Evolutionary conservation across 2,329 filamentous ascomycete species (phyloP).

Genomic region (Geosmithia flava): DNA sequence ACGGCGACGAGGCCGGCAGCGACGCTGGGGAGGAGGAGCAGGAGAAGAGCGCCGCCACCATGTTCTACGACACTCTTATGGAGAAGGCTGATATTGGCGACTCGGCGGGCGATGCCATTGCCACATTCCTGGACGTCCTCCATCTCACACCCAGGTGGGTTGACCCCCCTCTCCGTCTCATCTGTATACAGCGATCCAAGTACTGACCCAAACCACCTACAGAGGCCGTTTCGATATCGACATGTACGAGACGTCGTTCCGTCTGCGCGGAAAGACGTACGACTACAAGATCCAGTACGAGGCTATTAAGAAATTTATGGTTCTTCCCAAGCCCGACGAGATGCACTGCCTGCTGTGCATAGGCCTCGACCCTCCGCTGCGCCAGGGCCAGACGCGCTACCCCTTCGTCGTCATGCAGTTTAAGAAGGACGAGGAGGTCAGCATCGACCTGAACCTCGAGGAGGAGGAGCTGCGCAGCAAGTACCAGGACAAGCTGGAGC

Average conservation of each 20-base stretch:
- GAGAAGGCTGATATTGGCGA: constrained; percentile 99
- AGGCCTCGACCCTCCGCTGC: constrained; percentile 84
- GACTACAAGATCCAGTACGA: constrained; percentile 99
- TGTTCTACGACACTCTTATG: constrained; percentile 98
- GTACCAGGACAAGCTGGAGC: constrained; percentile 80
- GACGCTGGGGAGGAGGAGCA: constrained; percentile 46
- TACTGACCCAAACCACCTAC: constrained; percentile 6
- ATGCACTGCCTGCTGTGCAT: constrained; percentile 91
- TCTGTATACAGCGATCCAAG: constrained; percentile 2
- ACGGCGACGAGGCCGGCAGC: constrained; percentile 59
- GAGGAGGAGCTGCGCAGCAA: constrained; percentile 72
- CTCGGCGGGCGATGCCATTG: constrained; percentile 95
- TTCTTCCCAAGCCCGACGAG: constrained; percentile 97
- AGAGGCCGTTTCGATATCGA: constrained; percentile 99
- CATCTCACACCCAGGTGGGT: constrained; percentile 83
- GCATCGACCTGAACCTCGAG: constrained; percentile 90
- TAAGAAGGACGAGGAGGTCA: constrained; percentile 95
- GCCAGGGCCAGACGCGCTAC: constrained; percentile 94
- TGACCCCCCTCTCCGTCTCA: not conserved
- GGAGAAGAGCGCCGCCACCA: constrained; percentile 86
- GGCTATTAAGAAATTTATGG: constrained; percentile 96
- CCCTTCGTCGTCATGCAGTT: constrained; percentile 99
- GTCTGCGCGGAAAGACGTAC: constrained; percentile 95
- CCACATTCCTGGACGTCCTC: constrained; percentile 90
- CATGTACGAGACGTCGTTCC: constrained; percentile 97